Base-by-base conservation (phyloP, 2,329 filamentous ascomycete species). In the Ceratocystis cubensis region DNA sequence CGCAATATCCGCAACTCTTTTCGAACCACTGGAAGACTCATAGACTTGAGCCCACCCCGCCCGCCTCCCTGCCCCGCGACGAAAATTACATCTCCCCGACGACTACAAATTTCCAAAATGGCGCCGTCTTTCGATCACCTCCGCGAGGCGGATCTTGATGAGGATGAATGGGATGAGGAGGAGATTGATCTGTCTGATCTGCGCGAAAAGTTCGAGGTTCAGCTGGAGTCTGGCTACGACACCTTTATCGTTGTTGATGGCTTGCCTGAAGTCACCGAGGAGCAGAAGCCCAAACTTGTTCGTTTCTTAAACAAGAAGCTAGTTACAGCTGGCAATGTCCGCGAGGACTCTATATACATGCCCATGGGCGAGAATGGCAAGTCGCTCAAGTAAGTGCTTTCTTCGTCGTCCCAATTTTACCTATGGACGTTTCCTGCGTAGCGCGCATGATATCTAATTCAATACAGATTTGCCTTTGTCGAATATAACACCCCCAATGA, bases 301-400 rank as follows among this genome's bases (percentile, higher is more conserved):
- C 97, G 97, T 79, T 97, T 97, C 78, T 81, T 99, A 78, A 80
- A 96, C 76, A 91, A 92, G 80, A 96, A 96, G 81, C 81, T 99
- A 72, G 92, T 88, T 78, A 81, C 85, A 69, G 90, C 92, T 70
- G 94, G 93, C 71, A 88, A 83, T 78, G 89, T 90, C 71, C 86
- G 84, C 73, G 92, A 96, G 75, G 91, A 96, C 73, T 84, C 87
- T 70, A 84, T 99, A 72, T 89, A 88, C 77, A 99, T 99, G 94
- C 94, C 94, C 69, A 82, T 97, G 77, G 89, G 88, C 72, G 89
- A 95, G 33, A 82, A 91, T 75, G 89, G 88, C 73, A 88, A 88
- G 80, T 94, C 92, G 64, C 82, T 95, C 79, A 88, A 88, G 91
- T 96, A 82, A 71, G 84, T 78, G 37, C 10, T 41, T 41, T 41